These are phyloP conservation scores for Fusarium euwallaceae DNA, from an alignment of 2,329 filamentous ascomycete genomes.

Conservation along the genomic window DNA sequence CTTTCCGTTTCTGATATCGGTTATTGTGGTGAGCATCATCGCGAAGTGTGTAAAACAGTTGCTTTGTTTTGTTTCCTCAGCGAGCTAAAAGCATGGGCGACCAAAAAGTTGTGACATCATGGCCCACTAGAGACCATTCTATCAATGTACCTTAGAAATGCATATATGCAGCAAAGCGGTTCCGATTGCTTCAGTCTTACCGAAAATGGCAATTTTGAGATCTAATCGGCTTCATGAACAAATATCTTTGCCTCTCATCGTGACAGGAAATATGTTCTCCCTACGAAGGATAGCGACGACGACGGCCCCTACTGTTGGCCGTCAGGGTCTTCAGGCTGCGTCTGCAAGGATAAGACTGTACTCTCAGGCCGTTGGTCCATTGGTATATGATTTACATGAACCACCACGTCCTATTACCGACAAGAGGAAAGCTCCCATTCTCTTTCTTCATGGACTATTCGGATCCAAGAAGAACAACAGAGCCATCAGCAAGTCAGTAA, in stretches of 20 bases:
- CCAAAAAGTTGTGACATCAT: slow-evolving; percentile 36
- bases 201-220: slow-evolving; percentile 38
- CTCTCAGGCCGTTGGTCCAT: slow-evolving; percentile 46
- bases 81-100: not conserved
- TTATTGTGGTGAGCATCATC: slow-evolving; percentile 4
- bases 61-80: slow-evolving; percentile 9
- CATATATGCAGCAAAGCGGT: slow-evolving; percentile 41
- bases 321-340: slow-evolving; percentile 3
- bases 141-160: slow-evolving; percentile 31
- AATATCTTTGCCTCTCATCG: slow-evolving; percentile 17
- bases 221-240: slow-evolving; percentile 32
- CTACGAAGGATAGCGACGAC: slow-evolving; percentile 24
- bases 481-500: slow-evolving; percentile 89
- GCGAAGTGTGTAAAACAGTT: not conserved
- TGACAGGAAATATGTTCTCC: slow-evolving; percentile 36
- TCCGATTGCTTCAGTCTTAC: slow-evolving; percentile 22
- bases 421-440: slow-evolving; percentile 71
- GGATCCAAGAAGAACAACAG: slow-evolving; percentile 96
- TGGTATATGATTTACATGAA: slow-evolving; percentile 77
- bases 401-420: slow-evolving; percentile 60
- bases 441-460: slow-evolving; percentile 94
- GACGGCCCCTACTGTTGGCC: slow-evolving; percentile 3
- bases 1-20: slow-evolving; percentile 1
- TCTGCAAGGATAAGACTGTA: slow-evolving; percentile 32
- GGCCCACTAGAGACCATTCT: not conserved